Percentiles rank a stretch among this genome's conserved stretches.
Evolutionary conservation across 2,329 filamentous ascomycete genomes (phyloP).

Genomic region (Ophiostoma quercus): DNA sequence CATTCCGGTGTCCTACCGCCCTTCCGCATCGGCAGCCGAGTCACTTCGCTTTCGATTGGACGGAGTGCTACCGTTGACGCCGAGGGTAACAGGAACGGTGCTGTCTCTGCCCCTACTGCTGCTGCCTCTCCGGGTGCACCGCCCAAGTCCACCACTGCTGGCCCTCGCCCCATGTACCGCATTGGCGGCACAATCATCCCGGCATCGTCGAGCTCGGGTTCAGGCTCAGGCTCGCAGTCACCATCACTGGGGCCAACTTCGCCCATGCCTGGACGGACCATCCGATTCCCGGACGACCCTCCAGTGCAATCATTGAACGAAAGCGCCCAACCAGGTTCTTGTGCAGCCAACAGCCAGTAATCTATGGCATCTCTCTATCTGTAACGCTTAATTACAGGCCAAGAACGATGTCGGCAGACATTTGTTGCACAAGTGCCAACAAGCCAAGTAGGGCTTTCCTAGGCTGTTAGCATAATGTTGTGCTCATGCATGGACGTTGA

Average conservation of each 20-base stretch:
- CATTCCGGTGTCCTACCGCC: slow-evolving; percentile 27
- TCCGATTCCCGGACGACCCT: slow-evolving; percentile 43
- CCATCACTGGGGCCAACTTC: not conserved
- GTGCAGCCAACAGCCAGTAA: not conserved
- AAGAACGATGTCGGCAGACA: not conserved
- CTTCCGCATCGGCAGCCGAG: slow-evolving; percentile 33
- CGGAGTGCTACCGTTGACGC: not conserved
- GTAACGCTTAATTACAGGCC: not conserved
- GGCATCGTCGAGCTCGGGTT: not conserved
- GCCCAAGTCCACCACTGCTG: not conserved
- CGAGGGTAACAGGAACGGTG: not conserved
- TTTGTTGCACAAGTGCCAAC: not conserved
- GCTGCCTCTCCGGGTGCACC: not conserved
- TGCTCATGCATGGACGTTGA: not conserved
- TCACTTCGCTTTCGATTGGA: slow-evolving; percentile 21
- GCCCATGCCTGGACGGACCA: slow-evolving; percentile 32
- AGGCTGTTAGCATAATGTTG: not conserved
- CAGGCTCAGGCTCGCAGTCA: not conserved
- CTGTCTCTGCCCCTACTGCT: not conserved
- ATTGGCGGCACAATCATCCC: slow-evolving; percentile 41
- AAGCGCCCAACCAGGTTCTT: not conserved
- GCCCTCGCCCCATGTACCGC: slow-evolving; percentile 33
- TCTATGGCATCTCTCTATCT: not conserved
- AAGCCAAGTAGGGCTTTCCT: not conserved
- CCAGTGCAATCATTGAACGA: not conserved